A percentile compares a stretch with the other conserved stretches of the same genome.
Conservation (phyloP, 441 rosid genomes). For the Erysimum pusillum region DNA sequence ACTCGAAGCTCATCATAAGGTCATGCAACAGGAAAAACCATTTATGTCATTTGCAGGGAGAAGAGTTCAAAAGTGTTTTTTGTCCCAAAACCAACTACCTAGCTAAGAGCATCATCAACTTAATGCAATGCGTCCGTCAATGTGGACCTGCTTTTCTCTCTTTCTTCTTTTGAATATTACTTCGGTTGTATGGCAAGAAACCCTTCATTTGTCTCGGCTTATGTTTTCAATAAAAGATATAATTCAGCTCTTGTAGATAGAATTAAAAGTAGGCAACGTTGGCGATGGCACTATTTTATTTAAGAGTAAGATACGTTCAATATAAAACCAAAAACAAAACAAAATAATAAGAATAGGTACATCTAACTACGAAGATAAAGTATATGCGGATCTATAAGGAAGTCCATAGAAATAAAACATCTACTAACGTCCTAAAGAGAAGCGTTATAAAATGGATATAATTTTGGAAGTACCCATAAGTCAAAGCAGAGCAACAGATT, state of each 20-base stretch:
- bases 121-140: no score
- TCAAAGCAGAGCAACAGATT: slow-evolving; percentile 20
- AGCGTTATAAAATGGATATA: background rate
- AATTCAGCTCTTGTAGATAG: no score
- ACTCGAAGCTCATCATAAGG: background rate
- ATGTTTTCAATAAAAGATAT: no score
- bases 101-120: background rate
- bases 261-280: background rate
- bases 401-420: background rate
- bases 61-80: no score
- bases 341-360: background rate
- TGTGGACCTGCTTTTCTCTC: background rate
- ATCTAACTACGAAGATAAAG: background rate
- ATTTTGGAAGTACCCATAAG: slow-evolving; percentile 39
- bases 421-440: slow-evolving; percentile 14
- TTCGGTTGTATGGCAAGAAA: no score
- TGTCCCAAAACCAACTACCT: no score
- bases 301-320: no score
- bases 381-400: slow-evolving; percentile 8
- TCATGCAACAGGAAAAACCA: background rate
- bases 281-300: no score
- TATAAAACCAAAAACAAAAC: no score
- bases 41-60: no score
- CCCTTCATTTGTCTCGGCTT: background rate
- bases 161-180: background rate